Evolutionary conservation across 2,329 filamentous ascomycete genomes (phyloP), one percentile per base, ranked within the genome.

Genomic region (Penicillium sp.): DNA sequence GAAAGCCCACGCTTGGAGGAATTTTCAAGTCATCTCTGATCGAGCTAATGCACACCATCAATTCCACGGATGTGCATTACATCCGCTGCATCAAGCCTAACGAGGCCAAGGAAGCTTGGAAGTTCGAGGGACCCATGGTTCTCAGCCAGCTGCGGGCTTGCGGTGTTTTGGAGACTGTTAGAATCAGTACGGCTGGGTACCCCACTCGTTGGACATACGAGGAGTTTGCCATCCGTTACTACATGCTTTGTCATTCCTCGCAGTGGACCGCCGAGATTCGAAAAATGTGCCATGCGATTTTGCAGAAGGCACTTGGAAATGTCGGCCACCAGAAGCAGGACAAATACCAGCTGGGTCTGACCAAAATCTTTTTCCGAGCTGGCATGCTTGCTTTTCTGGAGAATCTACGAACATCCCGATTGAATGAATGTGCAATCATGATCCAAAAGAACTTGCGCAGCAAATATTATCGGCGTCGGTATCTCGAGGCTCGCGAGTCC

Each of bases 21-120:
- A 98, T 98, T 52, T 98, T 98, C 81, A 94, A 95, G 62, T 95
- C 89, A 2, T 96, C 92, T 6, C 73, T 98, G 56, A 96, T 98
- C 54, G 92, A 98, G 67, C 78, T 98, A 35, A 98, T 98, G 90
- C 76, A 80, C 61, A 98, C 92, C 4, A 98, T 98, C 67, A 95
- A 93, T 66, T 89, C 85, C 52, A 98, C 92, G 2, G 92, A 98
- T 62, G 92, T 96, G 13, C 92, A 98, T 67, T 98, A 98, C 67
- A 98, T 98, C 60, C 82, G 92, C 53, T 98, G 92, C 65, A 96
- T 98, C 69, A 98, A 98, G 70, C 92, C 92, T 20, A 98, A 98
- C 62, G 92, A 98, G 68, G 86, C 80, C 34, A 98, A 98, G 67
- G 85, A 85, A 57, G 80, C 92, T 0, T 98, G 92, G 92, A 90